Percentiles rank a stretch among this genome's conserved stretches.
These are phyloP conservation scores for Pleurotus citrinopileatus DNA, from an alignment of 768 basidiomycete genomes.

Conservation along the genomic window DNA sequence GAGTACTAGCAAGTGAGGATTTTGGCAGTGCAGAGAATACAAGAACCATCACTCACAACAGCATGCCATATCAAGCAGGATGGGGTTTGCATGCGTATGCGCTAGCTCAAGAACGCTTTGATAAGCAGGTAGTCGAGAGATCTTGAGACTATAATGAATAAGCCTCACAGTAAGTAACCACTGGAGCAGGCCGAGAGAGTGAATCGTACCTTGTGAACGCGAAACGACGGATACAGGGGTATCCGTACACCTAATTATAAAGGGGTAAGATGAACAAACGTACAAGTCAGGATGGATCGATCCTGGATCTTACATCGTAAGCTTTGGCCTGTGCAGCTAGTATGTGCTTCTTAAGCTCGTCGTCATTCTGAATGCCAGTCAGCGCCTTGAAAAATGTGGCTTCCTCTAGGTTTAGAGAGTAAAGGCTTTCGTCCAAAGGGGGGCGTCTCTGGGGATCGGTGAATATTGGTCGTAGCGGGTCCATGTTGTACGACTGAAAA, in stretches of 20 bases:
- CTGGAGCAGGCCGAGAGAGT: neutral
- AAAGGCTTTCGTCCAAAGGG: conserved; percentile 13
- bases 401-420: conserved; percentile 24
- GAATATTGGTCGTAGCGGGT: neutral
- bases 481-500: too few species aligned
- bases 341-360: conserved; percentile 38
- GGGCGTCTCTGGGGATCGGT: neutral
- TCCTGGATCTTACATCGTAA: conserved; percentile 18
- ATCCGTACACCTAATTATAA: conserved; percentile 21
- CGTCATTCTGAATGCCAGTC: conserved; percentile 34
- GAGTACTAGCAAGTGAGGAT: neutral
- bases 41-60: conserved; percentile 29
- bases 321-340: conserved; percentile 34
- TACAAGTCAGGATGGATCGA: neutral
- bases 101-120: conserved; percentile 25
- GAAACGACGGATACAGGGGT: conserved; percentile 30
- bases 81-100: conserved; percentile 21
- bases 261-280: neutral
- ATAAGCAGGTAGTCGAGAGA: conserved; percentile 32
- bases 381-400: conserved; percentile 31
- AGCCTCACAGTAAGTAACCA: neutral
- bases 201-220: conserved; percentile 22
- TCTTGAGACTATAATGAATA: conserved; percentile 21
- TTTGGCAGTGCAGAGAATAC: neutral
- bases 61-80: conserved; percentile 43